phyloP scores from a whole-genome alignment of 192 early-diverging fungal genomes.

The Paraglomus occultum region DNA sequence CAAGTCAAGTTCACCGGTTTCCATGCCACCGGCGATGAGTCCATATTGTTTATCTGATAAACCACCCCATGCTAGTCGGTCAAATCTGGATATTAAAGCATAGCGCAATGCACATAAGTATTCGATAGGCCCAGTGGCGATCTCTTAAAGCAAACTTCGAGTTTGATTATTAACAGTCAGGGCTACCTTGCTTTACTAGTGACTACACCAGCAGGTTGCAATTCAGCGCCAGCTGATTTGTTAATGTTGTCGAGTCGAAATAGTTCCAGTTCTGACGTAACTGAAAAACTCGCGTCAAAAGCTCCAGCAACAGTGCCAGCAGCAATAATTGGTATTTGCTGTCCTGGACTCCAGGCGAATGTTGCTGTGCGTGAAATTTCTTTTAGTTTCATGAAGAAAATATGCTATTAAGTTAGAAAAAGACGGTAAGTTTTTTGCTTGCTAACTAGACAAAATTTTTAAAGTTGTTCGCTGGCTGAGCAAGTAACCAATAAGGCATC shows the following conservation, averaged over 20 bases:
- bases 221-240: constrained; percentile 35
- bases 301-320: constrained; percentile 94
- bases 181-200: constrained; percentile 60
- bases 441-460: no score
- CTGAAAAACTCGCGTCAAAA: constrained; percentile 93
- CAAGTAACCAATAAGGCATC: no score
- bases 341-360: constrained; percentile 83
- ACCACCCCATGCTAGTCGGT: constrained; percentile 84
- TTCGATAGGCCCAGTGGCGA: not conserved
- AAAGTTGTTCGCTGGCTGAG: no score
- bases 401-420: no score
- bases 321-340: constrained; percentile 76
- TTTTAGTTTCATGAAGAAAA: constrained; percentile 47
- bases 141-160: not conserved
- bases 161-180: not conserved
- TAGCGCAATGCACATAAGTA: not conserved
- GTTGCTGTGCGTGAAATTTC: constrained; percentile 80
- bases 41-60: constrained; percentile 57
- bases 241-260: constrained; percentile 67
- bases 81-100: constrained; percentile 63
- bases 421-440: no score
- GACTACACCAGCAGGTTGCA: constrained; percentile 56
- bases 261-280: constrained; percentile 84
- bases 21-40: constrained; percentile 90
- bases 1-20: constrained; percentile 87